Conservation (phyloP, 2,329 filamentous ascomycete species). For the Xylariaceae sp. region DNA sequence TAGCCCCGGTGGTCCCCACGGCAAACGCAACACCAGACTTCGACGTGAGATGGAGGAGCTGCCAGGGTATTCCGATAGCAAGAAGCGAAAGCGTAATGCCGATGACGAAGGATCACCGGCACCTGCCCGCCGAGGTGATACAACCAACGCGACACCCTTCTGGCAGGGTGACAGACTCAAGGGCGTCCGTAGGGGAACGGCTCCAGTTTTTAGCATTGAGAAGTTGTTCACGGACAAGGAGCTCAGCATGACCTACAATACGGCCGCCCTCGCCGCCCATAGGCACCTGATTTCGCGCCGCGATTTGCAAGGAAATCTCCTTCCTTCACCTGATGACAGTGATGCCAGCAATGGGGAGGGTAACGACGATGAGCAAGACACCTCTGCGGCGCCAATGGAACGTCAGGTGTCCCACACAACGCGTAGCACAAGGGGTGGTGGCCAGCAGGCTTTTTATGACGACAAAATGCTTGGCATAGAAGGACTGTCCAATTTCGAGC, state of each 20-base stretch:
- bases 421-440: constrained; percentile 53
- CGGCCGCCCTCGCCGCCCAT: constrained; percentile 56
- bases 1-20: constrained; percentile 58
- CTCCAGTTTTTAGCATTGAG: constrained; percentile 59
- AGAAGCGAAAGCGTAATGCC: constrained; percentile 58
- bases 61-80: constrained; percentile 48
- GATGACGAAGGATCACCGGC: constrained; percentile 61
- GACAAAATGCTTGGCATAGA: constrained; percentile 56
- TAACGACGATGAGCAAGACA: constrained; percentile 46
- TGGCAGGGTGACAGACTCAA: constrained; percentile 58
- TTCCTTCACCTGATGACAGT: constrained; percentile 48
- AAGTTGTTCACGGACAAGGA: constrained; percentile 69
- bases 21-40: constrained; percentile 57
- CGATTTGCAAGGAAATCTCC: constrained; percentile 45
- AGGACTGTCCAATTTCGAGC: constrained; percentile 54
- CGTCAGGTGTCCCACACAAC: constrained; percentile 60
- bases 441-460: constrained; percentile 51
- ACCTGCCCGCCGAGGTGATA: constrained; percentile 52
- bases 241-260: constrained; percentile 60
- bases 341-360: constrained; percentile 48
- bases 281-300: constrained; percentile 57
- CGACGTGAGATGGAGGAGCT: constrained; percentile 58
- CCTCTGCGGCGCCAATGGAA: constrained; percentile 54
- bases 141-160: constrained; percentile 53
- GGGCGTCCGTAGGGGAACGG: constrained; percentile 50